Evolutionary conservation across 805 yeast species (phyloP).

Genomic region (Pichia sporocuriosa): DNA sequence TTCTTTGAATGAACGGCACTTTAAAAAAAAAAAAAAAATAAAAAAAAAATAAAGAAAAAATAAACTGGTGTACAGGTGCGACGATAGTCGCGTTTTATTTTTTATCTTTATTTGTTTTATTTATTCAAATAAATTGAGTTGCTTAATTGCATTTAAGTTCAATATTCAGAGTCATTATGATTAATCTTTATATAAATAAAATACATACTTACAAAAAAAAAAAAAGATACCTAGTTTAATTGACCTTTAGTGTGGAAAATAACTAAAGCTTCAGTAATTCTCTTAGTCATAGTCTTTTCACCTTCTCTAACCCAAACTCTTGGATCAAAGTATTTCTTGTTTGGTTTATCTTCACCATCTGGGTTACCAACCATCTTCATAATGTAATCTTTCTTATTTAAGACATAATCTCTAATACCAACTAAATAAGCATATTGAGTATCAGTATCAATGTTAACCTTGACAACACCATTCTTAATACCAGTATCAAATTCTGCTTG

Average conservation of each 20-base stretch:
- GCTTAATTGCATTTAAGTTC: too few species aligned
- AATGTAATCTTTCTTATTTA: constrained; percentile 93
- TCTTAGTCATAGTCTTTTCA: constrained; percentile 93
- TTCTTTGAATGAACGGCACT: too few species aligned
- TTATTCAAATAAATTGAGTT: too few species aligned
- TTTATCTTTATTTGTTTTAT: too few species aligned
- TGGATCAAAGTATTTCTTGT: constrained; percentile 99
- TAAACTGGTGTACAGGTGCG: too few species aligned
- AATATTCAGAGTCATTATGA: too few species aligned
- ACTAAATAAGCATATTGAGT: constrained; percentile 95
- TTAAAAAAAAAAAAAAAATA: too few species aligned
- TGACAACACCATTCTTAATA: constrained; percentile 90
- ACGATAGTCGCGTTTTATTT: too few species aligned
- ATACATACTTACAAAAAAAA: too few species aligned
- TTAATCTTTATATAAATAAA: too few species aligned
- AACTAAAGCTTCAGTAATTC: constrained; percentile 77
- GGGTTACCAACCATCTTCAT: constrained; percentile 94
- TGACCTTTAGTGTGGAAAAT: constrained; percentile 77
- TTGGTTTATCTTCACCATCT: constrained; percentile 98
- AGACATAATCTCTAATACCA: constrained; percentile 97
- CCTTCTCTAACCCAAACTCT: constrained; percentile 99
- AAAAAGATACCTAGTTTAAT: too few species aligned
- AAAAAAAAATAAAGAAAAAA: too few species aligned
- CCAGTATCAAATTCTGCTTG: constrained; percentile 88
- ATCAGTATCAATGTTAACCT: constrained; percentile 99